phyloP scores from a whole-genome alignment of 2,329 filamentous ascomycete genomes.

The Aspergillus felis region DNA sequence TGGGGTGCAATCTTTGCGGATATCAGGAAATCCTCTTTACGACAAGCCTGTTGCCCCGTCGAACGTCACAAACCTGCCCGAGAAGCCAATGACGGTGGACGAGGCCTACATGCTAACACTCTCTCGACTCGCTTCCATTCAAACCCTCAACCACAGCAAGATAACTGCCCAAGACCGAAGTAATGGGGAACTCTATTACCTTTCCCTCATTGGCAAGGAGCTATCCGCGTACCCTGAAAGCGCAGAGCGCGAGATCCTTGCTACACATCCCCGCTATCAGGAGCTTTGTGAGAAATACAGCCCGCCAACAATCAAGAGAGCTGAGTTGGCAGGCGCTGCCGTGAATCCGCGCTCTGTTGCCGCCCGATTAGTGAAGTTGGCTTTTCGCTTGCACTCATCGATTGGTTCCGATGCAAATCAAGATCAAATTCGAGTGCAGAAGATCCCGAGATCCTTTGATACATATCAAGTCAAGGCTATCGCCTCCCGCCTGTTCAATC shows the following conservation, averaged over 20 bases:
- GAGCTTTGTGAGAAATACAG: conserved; percentile 75
- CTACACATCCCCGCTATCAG: conserved; percentile 65
- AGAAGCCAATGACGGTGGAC: conserved; percentile 53
- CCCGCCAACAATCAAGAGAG: conserved; percentile 60
- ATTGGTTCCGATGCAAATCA: conserved; percentile 1
- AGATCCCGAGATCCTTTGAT: conserved; percentile 71
- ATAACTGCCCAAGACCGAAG: conserved; percentile 71
- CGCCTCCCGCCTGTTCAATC: conserved; percentile 65
- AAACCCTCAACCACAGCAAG: conserved; percentile 55
- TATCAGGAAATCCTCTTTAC: conserved; percentile 84
- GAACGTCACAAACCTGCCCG: conserved; percentile 37
- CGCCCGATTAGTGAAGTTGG: conserved; percentile 64
- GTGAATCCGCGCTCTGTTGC: conserved; percentile 78
- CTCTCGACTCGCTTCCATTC: conserved; percentile 66
- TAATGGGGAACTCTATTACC: conserved; percentile 91
- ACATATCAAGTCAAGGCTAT: conserved; percentile 79
- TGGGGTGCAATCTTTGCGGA: conserved; percentile 67
- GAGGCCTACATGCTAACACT: conserved; percentile 88
- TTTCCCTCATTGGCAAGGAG: conserved; percentile 76
- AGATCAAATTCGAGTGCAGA: conserved; percentile 41
- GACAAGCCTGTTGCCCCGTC: conserved; percentile 41
- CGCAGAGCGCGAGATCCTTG: conserved; percentile 53
- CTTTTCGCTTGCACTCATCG: conserved; percentile 50
- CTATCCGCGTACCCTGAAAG: conserved; percentile 44
- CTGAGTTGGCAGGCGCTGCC: conserved; percentile 30